A percentile compares a stretch with the other conserved stretches of the same genome.
phyloP scores from a whole-genome alignment of 768 basidiomycete genomes.

The Phanerochaete carnosa region DNA sequence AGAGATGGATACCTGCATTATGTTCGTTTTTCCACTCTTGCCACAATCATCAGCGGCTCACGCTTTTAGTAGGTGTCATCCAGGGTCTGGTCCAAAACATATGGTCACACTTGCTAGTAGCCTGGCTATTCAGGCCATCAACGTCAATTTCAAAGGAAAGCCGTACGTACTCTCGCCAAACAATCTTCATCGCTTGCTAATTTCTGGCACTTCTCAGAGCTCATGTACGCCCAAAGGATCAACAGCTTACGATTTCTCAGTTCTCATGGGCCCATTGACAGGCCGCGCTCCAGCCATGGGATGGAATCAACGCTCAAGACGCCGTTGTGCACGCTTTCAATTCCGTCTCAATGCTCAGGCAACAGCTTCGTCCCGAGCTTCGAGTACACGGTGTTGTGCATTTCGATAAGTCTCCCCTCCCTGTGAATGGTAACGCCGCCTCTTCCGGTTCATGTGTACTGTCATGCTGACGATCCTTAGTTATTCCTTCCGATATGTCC shows the following conservation, averaged over 20 bases:
- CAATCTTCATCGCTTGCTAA: not conserved
- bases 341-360: conserved; percentile 74
- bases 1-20: conserved; percentile 74
- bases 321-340: conserved; percentile 83
- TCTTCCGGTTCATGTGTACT: conserved; percentile 67
- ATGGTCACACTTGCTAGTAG: conserved; percentile 63
- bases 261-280: conserved; percentile 55
- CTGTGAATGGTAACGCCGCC: conserved; percentile 74
- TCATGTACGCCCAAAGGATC: conserved; percentile 1
- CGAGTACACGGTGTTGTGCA: conserved; percentile 78
- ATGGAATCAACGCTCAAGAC: conserved; percentile 79
- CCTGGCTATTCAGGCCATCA: conserved; percentile 58
- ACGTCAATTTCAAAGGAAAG: conserved; percentile 69
- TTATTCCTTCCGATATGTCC: conserved; percentile 53
- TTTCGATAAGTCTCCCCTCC: conserved; percentile 72
- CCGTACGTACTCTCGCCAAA: conserved; percentile 43
- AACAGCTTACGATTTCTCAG: no score
- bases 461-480: conserved; percentile 48
- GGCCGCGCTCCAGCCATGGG: conserved; percentile 80
- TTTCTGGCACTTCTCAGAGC: not conserved
- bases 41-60: not conserved
- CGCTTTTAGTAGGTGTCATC: conserved; percentile 75
- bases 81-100: conserved; percentile 70
- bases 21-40: conserved; percentile 35
- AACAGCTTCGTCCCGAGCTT: conserved; percentile 75